Evolutionary conservation across 257 asterid genomes (phyloP).

Genomic region (Nicotiana undulata): DNA sequence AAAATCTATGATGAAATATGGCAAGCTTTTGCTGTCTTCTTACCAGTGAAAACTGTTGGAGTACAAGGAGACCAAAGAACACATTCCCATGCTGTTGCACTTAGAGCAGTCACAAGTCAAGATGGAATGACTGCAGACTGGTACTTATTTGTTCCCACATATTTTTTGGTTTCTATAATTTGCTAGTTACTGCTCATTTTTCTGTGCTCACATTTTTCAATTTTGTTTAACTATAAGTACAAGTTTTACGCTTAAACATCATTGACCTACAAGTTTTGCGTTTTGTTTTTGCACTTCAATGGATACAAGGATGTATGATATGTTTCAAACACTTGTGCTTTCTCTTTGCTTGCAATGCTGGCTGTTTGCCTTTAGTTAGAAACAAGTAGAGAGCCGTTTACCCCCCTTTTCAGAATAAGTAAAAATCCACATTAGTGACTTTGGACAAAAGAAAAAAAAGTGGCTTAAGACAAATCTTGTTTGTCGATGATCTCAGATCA

Average conservation of each 20-base stretch:
- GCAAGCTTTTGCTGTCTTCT: constrained; percentile 98
- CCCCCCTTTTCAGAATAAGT: background rate
- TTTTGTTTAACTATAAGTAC: background rate
- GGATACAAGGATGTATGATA: background rate
- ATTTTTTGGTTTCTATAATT: background rate
- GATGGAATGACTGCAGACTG: constrained; percentile 99
- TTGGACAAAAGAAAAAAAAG: background rate
- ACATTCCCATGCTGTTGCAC: constrained; percentile 78
- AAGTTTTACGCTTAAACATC: background rate
- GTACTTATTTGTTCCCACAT: constrained; percentile 22
- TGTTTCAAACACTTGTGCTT: background rate
- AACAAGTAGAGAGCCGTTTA: background rate
- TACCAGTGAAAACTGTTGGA: constrained; percentile 87
- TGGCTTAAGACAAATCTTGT: background rate
- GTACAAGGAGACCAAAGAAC: constrained; percentile 99
- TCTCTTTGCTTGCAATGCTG: background rate
- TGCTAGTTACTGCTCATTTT: background rate
- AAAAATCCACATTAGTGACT: background rate
- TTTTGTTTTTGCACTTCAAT: background rate
- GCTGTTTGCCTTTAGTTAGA: background rate
- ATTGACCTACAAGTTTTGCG: background rate
- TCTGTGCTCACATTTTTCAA: background rate
- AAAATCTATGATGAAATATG: constrained; percentile 84
- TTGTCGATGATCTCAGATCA: background rate
- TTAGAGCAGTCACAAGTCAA: constrained; percentile 96